phyloP scores from a whole-genome alignment of 75 land plant species.

The Selaginella tamariscina region DNA sequence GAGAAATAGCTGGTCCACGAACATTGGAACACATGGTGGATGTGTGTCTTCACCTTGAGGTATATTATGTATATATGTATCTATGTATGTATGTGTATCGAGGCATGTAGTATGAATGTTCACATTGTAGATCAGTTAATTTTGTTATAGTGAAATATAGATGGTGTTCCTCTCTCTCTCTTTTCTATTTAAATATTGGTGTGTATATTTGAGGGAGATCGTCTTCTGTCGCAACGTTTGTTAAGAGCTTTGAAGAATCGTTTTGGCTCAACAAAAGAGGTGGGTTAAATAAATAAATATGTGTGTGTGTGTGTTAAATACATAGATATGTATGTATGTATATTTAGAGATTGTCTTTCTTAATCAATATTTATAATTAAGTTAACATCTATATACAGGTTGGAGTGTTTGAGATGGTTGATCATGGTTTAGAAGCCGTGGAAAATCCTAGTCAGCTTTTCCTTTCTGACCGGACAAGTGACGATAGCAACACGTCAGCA shows the following conservation, averaged over 20 bases:
- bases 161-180: no score
- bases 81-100: no score
- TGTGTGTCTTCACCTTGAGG: slow-evolving; percentile 88
- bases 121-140: background rate
- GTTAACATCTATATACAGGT: slow-evolving; percentile 48
- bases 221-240: slow-evolving; percentile 56
- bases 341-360: no score
- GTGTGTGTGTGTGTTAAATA: no score
- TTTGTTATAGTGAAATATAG: background rate
- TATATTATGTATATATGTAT: slow-evolving; percentile 27
- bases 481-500: slow-evolving; percentile 48
- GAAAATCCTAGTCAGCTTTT: slow-evolving; percentile 74
- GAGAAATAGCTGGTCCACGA: slow-evolving; percentile 95
- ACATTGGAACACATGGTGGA: slow-evolving; percentile 90
- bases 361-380: no score
- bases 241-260: slow-evolving; percentile 86
- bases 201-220: slow-evolving; percentile 52
- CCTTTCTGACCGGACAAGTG: slow-evolving; percentile 33
- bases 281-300: slow-evolving; percentile 1
- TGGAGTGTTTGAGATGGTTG: slow-evolving; percentile 87
- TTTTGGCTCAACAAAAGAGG: slow-evolving; percentile 95
- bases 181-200: no score
- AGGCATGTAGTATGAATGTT: background rate
- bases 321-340: no score
- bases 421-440: slow-evolving; percentile 54